Base-by-base conservation (phyloP, 2,329 filamentous ascomycete species). In the Calonectria pteridis region DNA sequence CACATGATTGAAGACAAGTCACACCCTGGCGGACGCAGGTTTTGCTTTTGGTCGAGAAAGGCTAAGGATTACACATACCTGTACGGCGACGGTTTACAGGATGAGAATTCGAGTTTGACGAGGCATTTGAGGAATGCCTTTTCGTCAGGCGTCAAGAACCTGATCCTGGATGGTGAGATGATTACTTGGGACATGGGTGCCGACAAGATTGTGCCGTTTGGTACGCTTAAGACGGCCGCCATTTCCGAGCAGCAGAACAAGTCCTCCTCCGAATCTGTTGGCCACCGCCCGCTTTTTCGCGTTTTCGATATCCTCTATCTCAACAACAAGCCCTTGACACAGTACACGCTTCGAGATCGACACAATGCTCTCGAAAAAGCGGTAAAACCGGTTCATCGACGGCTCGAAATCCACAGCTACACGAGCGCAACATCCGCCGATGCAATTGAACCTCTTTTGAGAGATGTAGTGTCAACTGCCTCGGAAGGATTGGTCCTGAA, bases 81-180 rank as follows among this genome's bases (percentile, higher is more conserved):
- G 0, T 99, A 99, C 81, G 97, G 97, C 9, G 89, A 91, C 72
- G 90, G 93, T 0, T 89, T 97, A 20, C 85, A 93, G 59, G 95
- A 98, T 76, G 90, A 93, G 7, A 92, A 93, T 50, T 93, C 94
- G 10, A 92, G 95, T 9, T 84, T 98, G 67, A 98, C 96, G 0
- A 90, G 95, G 40, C 93, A 98, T 82, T 87, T 98, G 26, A 91
- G 91, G 67, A 88, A 91, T 50, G 95, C 95, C 0, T 98, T 99
- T 82, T 88, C 92, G 2, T 86, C 91, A 0, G 92, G 93, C 2
- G 95, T 98, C 0, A 89, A 93, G 20, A 98, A 94, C 81, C 89
- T 98, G 76, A 98, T 99, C 64, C 88, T 99, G 0, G 97, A 99
- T 80, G 97, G 97, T 13, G 97, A 99, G 83, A 99, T 99, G 97